Evolutionary conservation across 2,329 filamentous ascomycete species (phyloP).

Genomic region (Scedosporium dehoogii): DNA sequence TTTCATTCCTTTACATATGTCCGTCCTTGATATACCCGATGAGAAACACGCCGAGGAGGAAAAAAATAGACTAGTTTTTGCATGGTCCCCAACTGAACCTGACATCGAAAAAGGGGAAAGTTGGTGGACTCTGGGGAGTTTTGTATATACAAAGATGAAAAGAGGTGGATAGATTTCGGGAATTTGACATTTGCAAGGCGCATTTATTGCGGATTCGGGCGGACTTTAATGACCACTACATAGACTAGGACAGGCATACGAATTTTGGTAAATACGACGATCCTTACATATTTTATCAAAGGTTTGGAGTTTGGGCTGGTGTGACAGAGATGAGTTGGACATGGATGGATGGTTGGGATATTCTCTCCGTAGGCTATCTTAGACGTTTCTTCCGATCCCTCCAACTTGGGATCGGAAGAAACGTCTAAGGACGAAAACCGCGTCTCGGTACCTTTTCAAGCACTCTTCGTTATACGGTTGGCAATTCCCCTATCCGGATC

Average conservation of each 20-base stretch:
- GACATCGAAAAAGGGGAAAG: background rate
- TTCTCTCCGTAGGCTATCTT: too few relatives aligned
- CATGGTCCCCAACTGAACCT: background rate
- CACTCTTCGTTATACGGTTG: too few relatives aligned
- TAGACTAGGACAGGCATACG: background rate
- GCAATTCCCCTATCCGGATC: too few relatives aligned
- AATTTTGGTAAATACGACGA: background rate
- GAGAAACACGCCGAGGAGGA: background rate
- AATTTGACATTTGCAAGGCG: background rate
- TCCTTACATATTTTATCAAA: background rate
- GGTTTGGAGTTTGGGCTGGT: background rate
- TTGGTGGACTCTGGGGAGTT: background rate
- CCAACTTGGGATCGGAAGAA: too few relatives aligned
- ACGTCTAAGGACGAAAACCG: too few relatives aligned
- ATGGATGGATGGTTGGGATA: too few relatives aligned
- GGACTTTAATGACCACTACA: background rate
- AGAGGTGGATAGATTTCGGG: background rate
- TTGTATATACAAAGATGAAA: background rate
- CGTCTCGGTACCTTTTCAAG: too few relatives aligned
- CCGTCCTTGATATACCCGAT: conserved; percentile 2
- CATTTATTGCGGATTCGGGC: background rate
- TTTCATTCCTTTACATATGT: conserved; percentile 7
- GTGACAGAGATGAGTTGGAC: background rate
- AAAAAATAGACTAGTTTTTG: conserved; percentile 3
- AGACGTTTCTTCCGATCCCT: too few relatives aligned